A percentile compares a stretch with the other conserved stretches of the same genome.
Conservation (phyloP, 345 rosid species). For the Jatropha curcas region DNA sequence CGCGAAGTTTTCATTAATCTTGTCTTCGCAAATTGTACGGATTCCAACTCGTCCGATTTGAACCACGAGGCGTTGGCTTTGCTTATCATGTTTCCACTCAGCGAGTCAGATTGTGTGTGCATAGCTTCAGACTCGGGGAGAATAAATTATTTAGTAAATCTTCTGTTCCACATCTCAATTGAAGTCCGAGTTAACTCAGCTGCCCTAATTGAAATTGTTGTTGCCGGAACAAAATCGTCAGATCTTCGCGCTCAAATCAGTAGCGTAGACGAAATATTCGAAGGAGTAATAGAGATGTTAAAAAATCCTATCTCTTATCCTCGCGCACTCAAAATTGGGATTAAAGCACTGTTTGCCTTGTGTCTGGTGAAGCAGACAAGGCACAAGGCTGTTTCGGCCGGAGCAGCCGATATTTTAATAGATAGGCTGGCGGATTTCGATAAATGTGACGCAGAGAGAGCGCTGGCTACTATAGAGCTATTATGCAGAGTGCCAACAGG, state of each 20-base stretch:
- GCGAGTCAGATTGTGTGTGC: slow-evolving; percentile 59
- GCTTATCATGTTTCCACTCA: slow-evolving; percentile 60
- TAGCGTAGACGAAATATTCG: slow-evolving; percentile 54
- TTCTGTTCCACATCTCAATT: slow-evolving; percentile 56
- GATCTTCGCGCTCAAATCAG: slow-evolving; percentile 65
- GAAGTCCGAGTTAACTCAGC: slow-evolving; percentile 83
- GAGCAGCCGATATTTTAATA: slow-evolving; percentile 60
- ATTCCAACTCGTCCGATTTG: slow-evolving; percentile 45
- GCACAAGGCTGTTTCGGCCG: slow-evolving; percentile 74
- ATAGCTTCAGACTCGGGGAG: slow-evolving; percentile 55
- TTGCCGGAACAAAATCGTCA: slow-evolving; percentile 63
- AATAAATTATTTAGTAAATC: slow-evolving; percentile 41
- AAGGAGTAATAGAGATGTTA: slow-evolving; percentile 73
- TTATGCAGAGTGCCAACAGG: slow-evolving; percentile 79
- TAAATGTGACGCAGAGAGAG: slow-evolving; percentile 82
- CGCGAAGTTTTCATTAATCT: slow-evolving; percentile 42
- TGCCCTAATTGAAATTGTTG: slow-evolving; percentile 65
- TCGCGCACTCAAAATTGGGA: slow-evolving; percentile 68
- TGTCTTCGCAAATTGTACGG: slow-evolving; percentile 40
- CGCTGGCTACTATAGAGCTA: slow-evolving; percentile 81
- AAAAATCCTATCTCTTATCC: slow-evolving; percentile 51
- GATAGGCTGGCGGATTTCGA: slow-evolving; percentile 80
- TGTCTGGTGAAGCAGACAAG: slow-evolving; percentile 83
- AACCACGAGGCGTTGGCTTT: slow-evolving; percentile 66
- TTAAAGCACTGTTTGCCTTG: slow-evolving; percentile 75